These are phyloP conservation scores for Saccharomycopsis fibuligera DNA, from an alignment of 805 yeast species.

Conservation along the genomic window DNA sequence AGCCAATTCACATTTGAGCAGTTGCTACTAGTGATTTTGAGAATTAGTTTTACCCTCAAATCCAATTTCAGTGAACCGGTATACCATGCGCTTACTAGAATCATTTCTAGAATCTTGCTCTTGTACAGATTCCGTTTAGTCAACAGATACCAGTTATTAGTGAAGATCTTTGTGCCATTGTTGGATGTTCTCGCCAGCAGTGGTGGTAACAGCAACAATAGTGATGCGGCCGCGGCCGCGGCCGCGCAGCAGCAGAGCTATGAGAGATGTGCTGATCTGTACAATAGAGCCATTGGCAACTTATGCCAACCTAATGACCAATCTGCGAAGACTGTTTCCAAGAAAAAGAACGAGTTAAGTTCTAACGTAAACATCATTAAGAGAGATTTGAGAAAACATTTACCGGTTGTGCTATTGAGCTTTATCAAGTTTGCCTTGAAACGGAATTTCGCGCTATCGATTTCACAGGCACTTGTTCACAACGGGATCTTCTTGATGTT, in stretches of 20 bases:
- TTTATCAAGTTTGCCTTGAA: constrained; percentile 51
- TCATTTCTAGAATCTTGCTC: constrained; percentile 55
- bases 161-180: constrained; percentile 41
- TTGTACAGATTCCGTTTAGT: constrained; percentile 65
- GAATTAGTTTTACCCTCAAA: no score
- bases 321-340: constrained; percentile 26
- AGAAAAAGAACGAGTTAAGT: constrained; percentile 36
- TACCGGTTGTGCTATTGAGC: constrained; percentile 52
- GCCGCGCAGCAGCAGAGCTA: no score
- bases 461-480: constrained; percentile 43
- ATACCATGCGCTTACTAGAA: constrained; percentile 33
- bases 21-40: not conserved
- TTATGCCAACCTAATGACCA: constrained; percentile 64
- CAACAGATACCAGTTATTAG: constrained; percentile 65
- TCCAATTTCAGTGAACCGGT: not conserved
- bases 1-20: constrained; percentile 6
- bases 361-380: constrained; percentile 52
- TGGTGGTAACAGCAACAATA: not conserved
- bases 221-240: no score
- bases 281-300: constrained; percentile 54
- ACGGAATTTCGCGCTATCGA: constrained; percentile 38
- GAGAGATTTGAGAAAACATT: constrained; percentile 54
- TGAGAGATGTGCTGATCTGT: constrained; percentile 41
- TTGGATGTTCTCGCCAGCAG: constrained; percentile 27
- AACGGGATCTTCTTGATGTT: constrained; percentile 55